Conservation (phyloP, 768 basidiomycete species). For the Lactifluus hygrophoroides region DNA sequence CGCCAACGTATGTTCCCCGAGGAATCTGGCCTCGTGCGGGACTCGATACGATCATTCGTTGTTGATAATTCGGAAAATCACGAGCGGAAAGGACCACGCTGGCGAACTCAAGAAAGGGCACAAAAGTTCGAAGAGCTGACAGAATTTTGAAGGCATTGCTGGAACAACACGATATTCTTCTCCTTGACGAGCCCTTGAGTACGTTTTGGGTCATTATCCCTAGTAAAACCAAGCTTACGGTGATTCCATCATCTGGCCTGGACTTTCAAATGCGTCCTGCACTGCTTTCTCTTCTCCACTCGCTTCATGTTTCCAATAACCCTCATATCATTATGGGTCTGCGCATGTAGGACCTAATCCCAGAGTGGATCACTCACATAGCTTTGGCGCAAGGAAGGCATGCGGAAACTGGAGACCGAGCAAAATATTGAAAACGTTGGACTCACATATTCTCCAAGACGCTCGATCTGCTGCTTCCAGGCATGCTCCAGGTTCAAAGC, state of each 20-base stretch:
- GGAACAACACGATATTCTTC: constrained; percentile 56
- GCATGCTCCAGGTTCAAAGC: not conserved
- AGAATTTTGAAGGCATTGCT: constrained; percentile 74
- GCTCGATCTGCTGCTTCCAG: not conserved
- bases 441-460: not conserved
- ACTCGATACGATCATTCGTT: too few relatives aligned
- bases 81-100: too few relatives aligned
- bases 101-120: constrained; percentile 22
- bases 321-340: constrained; percentile 63
- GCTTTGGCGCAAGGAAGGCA: constrained; percentile 41
- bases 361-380: constrained; percentile 65
- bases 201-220: constrained; percentile 21
- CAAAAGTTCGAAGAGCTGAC: constrained; percentile 42
- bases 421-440: constrained; percentile 29
- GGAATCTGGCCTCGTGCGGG: too few relatives aligned
- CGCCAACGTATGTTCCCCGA: constrained; percentile 50
- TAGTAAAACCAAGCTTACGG: not conserved
- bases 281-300: constrained; percentile 46
- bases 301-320: constrained; percentile 37
- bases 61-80: too few relatives aligned
- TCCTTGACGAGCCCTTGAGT: constrained; percentile 94
- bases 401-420: constrained; percentile 44
- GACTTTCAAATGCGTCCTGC: constrained; percentile 52
- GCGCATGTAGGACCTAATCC: constrained; percentile 61
- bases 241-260: constrained; percentile 54